phyloP scores from a whole-genome alignment of 805 yeast genomes.

The Saturnispora saitoi region DNA sequence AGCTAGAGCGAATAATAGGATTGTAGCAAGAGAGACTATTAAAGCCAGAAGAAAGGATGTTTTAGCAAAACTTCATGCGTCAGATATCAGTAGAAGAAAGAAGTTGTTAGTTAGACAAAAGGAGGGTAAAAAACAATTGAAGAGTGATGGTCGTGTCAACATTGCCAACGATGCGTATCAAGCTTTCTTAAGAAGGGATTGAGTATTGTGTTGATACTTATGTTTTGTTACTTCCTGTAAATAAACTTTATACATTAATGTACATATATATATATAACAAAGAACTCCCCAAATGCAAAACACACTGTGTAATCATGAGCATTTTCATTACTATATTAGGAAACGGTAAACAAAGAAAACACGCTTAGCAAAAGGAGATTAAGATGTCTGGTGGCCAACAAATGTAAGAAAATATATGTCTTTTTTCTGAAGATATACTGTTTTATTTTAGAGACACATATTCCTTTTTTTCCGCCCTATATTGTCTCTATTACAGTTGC shows the following conservation, averaged over 20 bases:
- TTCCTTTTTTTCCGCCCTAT: too few species aligned
- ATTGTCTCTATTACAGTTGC: too few species aligned
- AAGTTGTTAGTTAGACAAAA: conserved; percentile 82
- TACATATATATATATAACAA: neutral
- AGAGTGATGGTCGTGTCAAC: conserved; percentile 65
- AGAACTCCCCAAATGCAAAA: neutral
- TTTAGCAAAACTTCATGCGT: conserved; percentile 86
- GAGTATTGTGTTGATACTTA: neutral
- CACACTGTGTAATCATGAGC: neutral
- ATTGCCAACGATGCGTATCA: conserved; percentile 85
- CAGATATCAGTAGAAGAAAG: conserved; percentile 84
- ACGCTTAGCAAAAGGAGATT: neutral
- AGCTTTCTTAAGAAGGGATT: conserved; percentile 52
- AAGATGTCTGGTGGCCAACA: neutral
- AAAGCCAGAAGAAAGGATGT: conserved; percentile 93
- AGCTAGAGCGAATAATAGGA: conserved; percentile 71
- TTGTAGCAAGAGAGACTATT: conserved; percentile 86
- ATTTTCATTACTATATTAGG: neutral
- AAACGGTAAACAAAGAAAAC: neutral
- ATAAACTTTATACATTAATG: neutral
- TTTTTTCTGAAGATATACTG: too few species aligned
- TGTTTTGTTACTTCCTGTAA: neutral
- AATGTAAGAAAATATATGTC: neutral
- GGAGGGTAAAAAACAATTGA: conserved; percentile 85
- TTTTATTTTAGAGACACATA: too few species aligned